Evolutionary conservation across 2,329 filamentous ascomycete genomes (phyloP).

Genomic region (Talaromyces sp.): DNA sequence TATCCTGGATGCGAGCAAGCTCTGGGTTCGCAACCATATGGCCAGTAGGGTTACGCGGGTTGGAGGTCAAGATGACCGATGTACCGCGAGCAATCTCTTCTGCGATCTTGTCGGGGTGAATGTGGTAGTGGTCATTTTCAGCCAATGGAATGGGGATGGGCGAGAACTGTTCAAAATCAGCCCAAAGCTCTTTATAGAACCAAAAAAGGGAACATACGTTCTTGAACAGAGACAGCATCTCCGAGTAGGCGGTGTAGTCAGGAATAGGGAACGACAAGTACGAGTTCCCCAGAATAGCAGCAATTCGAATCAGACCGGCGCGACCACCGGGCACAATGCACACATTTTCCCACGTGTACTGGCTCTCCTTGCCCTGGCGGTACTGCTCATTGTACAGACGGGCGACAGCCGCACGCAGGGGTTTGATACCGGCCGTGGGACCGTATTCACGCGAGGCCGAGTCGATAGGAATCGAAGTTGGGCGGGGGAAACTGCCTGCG

Average conservation of each 20-base stretch:
- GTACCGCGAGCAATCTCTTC: conserved; percentile 84
- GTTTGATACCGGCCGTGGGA: conserved; percentile 89
- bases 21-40: conserved; percentile 80
- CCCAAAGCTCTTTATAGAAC: conserved; percentile 3
- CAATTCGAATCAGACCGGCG: conserved; percentile 89
- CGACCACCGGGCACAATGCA: conserved; percentile 91
- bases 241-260: conserved; percentile 95
- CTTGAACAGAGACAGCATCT: conserved; percentile 93
- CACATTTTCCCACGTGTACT: conserved; percentile 97
- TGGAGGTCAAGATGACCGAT: conserved; percentile 86
- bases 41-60: conserved; percentile 91
- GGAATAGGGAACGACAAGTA: conserved; percentile 93
- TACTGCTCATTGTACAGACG: conserved; percentile 91
- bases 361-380: conserved; percentile 74
- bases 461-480: conserved; percentile 69
- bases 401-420: conserved; percentile 81
- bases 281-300: conserved; percentile 85
- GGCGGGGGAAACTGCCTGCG: conserved; percentile 78
- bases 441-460: conserved; percentile 82
- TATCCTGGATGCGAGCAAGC: conserved; percentile 83
- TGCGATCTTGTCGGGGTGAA: conserved; percentile 86
- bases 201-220: conserved; percentile 47
- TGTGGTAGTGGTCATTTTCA: conserved; percentile 83
- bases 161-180: conserved; percentile 55
- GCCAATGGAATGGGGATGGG: conserved; percentile 80